phyloP scores from a whole-genome alignment of 345 rosid genomes.

The Ricinus communis region DNA sequence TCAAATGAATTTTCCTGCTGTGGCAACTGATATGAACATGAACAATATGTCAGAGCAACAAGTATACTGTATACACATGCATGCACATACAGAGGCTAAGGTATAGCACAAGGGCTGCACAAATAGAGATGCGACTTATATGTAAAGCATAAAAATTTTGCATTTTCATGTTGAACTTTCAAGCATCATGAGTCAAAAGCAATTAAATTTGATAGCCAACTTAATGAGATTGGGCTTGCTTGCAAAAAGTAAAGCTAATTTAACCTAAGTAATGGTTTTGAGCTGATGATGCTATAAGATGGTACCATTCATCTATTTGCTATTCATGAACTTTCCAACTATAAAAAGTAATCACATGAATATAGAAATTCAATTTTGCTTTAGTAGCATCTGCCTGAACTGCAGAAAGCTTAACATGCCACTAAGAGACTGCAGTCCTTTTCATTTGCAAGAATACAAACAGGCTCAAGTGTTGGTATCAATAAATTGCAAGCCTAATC shows the following conservation, averaged over 20 bases:
- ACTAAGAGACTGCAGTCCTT: not conserved
- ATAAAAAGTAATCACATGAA: not conserved
- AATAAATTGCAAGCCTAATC: not conserved
- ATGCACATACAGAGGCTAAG: constrained; percentile 2
- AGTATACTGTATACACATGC: not conserved
- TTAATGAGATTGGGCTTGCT: not conserved
- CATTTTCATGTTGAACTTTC: not conserved
- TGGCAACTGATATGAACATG: constrained; percentile 65
- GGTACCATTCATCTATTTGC: not conserved
- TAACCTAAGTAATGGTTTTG: not conserved
- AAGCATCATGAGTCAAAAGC: not conserved
- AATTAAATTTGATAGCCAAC: not conserved
- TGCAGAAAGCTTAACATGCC: not conserved
- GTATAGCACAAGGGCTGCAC: not conserved
- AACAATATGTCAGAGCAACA: constrained; percentile 33
- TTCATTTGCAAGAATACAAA: not conserved
- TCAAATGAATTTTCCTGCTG: constrained; percentile 97
- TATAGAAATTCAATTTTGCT: not conserved
- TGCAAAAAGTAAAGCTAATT: not conserved
- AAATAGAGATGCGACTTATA: not conserved
- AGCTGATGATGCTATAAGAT: not conserved
- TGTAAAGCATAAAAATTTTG: not conserved
- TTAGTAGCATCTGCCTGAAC: not conserved
- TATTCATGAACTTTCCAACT: not conserved
- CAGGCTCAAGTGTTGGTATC: not conserved